phyloP scores from a whole-genome alignment of 2,329 filamentous ascomycete species.

The Chrysoporthe austroafricana region DNA sequence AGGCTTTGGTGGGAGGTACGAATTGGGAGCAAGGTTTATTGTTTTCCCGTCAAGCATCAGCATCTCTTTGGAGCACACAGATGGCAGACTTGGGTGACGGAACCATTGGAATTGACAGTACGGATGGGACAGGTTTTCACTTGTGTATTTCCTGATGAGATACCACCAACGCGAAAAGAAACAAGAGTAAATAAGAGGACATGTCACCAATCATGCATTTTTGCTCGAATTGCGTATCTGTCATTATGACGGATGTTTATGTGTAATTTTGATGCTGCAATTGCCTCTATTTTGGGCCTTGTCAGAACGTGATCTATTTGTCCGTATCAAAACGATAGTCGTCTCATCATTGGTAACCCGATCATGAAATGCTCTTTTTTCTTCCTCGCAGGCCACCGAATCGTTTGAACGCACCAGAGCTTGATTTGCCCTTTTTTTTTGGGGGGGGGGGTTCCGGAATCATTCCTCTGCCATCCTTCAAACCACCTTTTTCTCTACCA shows the following conservation, averaged over 20 bases:
- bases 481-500: neutral
- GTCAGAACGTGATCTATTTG: neutral
- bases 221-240: neutral
- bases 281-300: neutral
- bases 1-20: neutral
- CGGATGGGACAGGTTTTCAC: neutral
- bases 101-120: neutral
- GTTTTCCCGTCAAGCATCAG: neutral
- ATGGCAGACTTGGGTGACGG: neutral
- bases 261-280: neutral
- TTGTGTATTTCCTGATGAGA: slow-evolving; percentile 13
- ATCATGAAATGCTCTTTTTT: slow-evolving; percentile 5
- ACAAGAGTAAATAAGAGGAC: neutral
- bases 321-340: neutral
- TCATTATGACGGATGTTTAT: neutral
- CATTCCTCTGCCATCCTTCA: neutral
- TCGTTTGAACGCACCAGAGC: slow-evolving; percentile 12
- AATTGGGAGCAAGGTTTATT: neutral
- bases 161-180: neutral
- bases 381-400: neutral
- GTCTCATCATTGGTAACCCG: neutral
- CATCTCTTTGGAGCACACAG: slow-evolving; percentile 4
- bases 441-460: neutral
- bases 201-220: neutral
- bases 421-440: slow-evolving; percentile 11